phyloP scores from a whole-genome alignment of 768 basidiomycete species.

The Tricholoma matsutake region DNA sequence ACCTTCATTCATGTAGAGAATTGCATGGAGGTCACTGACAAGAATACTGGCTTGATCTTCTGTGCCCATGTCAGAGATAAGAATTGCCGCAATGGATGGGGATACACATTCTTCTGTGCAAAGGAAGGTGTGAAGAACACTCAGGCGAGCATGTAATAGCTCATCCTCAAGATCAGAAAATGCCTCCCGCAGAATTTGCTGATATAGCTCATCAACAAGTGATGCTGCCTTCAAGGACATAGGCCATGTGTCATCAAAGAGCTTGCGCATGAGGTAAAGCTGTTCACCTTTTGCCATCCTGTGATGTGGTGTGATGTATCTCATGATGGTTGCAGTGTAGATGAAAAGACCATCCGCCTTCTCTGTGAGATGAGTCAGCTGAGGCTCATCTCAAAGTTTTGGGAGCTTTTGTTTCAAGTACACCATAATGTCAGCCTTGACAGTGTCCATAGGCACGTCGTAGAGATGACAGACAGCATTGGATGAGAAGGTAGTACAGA shows the following conservation, averaged over 20 bases:
- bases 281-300: no score
- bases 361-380: no score
- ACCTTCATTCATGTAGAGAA: slow-evolving; percentile 16
- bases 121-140: slow-evolving; percentile 20
- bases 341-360: no score
- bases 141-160: slow-evolving; percentile 3
- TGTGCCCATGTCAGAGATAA: slow-evolving; percentile 2
- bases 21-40: slow-evolving; percentile 13
- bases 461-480: slow-evolving; percentile 3
- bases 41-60: slow-evolving; percentile 6
- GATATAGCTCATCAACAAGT: no score
- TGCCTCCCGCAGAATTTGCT: no score
- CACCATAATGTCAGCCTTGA: background rate
- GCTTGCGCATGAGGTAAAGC: no score
- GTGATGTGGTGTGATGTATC: no score
- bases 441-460: background rate
- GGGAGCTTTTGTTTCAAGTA: no score
- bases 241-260: no score
- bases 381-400: no score
- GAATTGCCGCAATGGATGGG: slow-evolving; percentile 8
- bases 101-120: slow-evolving; percentile 17
- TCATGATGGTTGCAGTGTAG: no score
- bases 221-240: no score
- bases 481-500: slow-evolving; percentile 14
- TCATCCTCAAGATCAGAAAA: slow-evolving; percentile 11